Conservation (phyloP, 768 basidiomycete species). For the Tephrocybe sp. region DNA sequence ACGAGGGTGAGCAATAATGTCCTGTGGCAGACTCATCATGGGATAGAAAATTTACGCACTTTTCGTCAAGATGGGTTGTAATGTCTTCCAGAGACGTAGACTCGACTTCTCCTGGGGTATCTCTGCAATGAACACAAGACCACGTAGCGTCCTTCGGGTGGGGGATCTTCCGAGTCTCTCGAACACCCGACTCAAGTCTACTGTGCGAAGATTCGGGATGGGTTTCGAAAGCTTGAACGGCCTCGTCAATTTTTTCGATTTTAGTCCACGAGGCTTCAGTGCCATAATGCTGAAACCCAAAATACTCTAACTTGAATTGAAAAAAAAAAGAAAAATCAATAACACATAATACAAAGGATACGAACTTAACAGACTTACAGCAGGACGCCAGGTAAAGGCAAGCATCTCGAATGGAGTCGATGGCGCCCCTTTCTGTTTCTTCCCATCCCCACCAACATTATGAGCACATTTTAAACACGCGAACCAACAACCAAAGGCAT, state of each 20-base stretch:
- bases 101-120: slow-evolving; percentile 34
- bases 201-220: background rate
- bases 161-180: background rate
- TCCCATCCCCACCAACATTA: background rate
- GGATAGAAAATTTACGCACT: slow-evolving; percentile 21
- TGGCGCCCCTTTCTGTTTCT: background rate
- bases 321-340: too few relatives aligned
- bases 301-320: slow-evolving; percentile 15
- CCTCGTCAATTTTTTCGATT: slow-evolving; percentile 3
- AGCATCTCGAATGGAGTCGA: background rate
- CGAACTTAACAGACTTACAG: slow-evolving; percentile 18
- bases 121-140: slow-evolving; percentile 41
- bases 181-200: background rate
- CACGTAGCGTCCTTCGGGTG: slow-evolving; percentile 16
- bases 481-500: slow-evolving; percentile 14
- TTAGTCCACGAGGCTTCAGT: background rate
- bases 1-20: background rate
- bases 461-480: slow-evolving; percentile 16
- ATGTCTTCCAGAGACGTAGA: slow-evolving; percentile 27
- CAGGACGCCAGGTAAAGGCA: slow-evolving; percentile 21
- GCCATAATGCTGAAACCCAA: background rate
- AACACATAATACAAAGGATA: background rate
- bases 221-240: background rate
- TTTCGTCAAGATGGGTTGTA: slow-evolving; percentile 27
- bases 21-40: too few relatives aligned